These are phyloP conservation scores for Larix kaempferi DNA, from an alignment of 75 land plant genomes.

Conservation along the genomic window DNA sequence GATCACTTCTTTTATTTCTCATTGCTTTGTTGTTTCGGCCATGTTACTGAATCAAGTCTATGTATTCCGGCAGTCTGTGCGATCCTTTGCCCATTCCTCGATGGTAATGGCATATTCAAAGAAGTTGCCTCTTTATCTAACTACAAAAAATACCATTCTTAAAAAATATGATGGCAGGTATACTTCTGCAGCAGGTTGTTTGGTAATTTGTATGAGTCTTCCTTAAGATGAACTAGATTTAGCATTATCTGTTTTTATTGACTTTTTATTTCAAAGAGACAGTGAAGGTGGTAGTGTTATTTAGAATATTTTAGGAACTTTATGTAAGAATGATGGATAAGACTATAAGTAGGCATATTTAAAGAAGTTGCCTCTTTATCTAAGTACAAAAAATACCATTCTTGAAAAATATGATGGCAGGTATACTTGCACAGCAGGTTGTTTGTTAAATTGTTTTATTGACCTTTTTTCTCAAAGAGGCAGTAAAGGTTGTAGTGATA, in stretches of 20 bases:
- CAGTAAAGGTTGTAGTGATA: neutral
- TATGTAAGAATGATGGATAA: neutral
- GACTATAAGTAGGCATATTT: conserved; percentile 27
- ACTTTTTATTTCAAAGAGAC: neutral
- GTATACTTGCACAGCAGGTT: conserved; percentile 19
- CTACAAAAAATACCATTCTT: conserved; percentile 88
- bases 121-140: conserved; percentile 89
- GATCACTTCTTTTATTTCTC: neutral
- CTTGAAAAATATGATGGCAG: conserved; percentile 90
- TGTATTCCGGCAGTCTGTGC: conserved; percentile 60
- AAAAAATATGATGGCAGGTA: conserved; percentile 97
- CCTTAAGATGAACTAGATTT: neutral
- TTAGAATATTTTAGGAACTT: neutral
- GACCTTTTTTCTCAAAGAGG: neutral
- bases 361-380: conserved; percentile 85
- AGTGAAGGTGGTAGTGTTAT: neutral
- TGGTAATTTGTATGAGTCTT: neutral
- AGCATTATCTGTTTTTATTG: neutral
- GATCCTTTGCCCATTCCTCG: conserved; percentile 80
- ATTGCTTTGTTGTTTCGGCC: neutral
- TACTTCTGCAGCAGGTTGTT: neutral
- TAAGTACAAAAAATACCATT: conserved; percentile 89
- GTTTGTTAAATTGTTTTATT: neutral
- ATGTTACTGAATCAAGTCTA: neutral
- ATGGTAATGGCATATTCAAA: conserved; percentile 74